phyloP scores from a whole-genome alignment of 768 basidiomycete genomes.

The Termitomyces sp. region DNA sequence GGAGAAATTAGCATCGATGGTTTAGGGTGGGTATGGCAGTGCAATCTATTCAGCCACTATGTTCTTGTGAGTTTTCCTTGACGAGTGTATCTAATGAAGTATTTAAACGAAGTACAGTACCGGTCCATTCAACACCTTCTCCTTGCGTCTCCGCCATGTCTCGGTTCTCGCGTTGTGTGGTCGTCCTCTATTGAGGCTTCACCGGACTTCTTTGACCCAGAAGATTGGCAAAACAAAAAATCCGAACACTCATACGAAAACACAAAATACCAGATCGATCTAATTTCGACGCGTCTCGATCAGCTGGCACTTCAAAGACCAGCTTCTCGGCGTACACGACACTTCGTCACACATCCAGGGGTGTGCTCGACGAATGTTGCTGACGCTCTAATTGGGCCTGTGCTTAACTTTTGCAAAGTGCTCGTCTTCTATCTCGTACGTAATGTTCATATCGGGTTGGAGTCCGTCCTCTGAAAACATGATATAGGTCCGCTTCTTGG shows the following conservation, averaged over 20 bases:
- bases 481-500: conserved; percentile 59
- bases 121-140: conserved; percentile 57
- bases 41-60: conserved; percentile 81
- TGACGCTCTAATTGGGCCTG: conserved; percentile 37
- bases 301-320: conserved; percentile 29
- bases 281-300: conserved; percentile 57
- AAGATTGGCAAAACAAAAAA: conserved; percentile 70
- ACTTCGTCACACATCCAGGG: conserved; percentile 68
- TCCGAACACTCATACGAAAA: conserved; percentile 63
- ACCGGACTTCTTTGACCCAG: conserved; percentile 48
- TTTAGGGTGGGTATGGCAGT: conserved; percentile 81
- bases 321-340: conserved; percentile 35
- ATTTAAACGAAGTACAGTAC: conserved; percentile 42
- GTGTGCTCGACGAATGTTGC: conserved; percentile 64
- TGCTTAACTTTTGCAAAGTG: conserved; percentile 46
- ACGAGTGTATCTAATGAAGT: background rate
- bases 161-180: conserved; percentile 69
- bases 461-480: background rate
- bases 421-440: conserved; percentile 63
- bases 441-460: background rate
- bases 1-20: conserved; percentile 66
- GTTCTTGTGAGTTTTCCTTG: conserved; percentile 45
- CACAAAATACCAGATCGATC: conserved; percentile 75
- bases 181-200: conserved; percentile 68
- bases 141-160: conserved; percentile 33